Evolutionary conservation across 2,329 filamentous ascomycete genomes (phyloP).

Genomic region (Cyphellophora europaea): DNA sequence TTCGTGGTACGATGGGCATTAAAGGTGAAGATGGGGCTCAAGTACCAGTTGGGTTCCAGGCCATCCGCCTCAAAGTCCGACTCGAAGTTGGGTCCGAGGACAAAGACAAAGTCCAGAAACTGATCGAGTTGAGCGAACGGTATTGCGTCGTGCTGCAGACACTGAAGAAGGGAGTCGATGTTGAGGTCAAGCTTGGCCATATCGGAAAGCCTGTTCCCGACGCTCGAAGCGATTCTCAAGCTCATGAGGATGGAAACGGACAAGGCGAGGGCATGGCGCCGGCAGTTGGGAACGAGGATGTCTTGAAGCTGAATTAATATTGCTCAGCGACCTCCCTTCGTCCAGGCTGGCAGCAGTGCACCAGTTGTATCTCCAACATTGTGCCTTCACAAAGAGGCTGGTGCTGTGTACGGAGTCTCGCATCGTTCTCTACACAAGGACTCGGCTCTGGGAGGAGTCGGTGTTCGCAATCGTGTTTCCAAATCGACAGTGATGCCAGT

Average conservation of each 20-base stretch:
- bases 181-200: conserved; percentile 21
- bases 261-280: neutral
- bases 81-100: conserved; percentile 30
- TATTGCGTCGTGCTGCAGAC: conserved; percentile 39
- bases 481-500: no score
- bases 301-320: neutral
- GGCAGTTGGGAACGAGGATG: neutral
- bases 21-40: conserved; percentile 24
- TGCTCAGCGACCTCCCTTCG: no score
- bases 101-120: conserved; percentile 33
- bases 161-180: conserved; percentile 26
- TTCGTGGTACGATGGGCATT: conserved; percentile 40
- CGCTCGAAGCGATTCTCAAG: neutral
- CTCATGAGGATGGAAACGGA: neutral
- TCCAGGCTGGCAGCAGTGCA: no score
- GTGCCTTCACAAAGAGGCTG: no score
- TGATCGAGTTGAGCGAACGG: conserved; percentile 40
- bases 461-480: no score
- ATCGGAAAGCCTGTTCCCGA: neutral
- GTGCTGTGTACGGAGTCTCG: no score
- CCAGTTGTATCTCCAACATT: no score
- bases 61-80: conserved; percentile 35
- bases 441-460: no score
- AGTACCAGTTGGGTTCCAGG: conserved; percentile 38
- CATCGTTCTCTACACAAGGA: no score